phyloP scores from a whole-genome alignment of 768 basidiomycete genomes.

The Trametes sanguinea region DNA sequence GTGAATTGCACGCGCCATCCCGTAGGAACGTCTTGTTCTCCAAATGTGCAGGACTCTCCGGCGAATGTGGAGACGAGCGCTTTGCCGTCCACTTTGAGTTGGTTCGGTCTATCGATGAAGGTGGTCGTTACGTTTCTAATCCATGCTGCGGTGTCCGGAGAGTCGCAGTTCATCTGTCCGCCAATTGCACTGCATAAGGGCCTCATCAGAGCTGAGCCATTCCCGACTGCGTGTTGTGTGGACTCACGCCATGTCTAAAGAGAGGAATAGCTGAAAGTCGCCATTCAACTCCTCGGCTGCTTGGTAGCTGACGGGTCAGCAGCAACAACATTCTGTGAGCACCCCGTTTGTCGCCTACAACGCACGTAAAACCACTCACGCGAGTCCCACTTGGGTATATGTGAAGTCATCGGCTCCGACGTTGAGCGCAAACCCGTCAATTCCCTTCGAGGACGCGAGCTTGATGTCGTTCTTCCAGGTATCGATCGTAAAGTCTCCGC shows the following conservation, averaged over 20 bases:
- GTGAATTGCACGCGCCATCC: slow-evolving; percentile 49
- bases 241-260: slow-evolving; percentile 71
- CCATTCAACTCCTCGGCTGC: slow-evolving; percentile 38
- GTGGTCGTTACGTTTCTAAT: slow-evolving; percentile 48
- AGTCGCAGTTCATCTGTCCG: slow-evolving; percentile 36
- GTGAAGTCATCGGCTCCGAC: slow-evolving; percentile 58
- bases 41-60: slow-evolving; percentile 64
- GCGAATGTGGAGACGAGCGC: slow-evolving; percentile 62
- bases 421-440: slow-evolving; percentile 65
- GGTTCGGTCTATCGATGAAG: slow-evolving; percentile 52
- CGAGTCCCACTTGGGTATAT: slow-evolving; percentile 46
- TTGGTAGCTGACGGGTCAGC: slow-evolving; percentile 24
- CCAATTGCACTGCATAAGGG: slow-evolving; percentile 36
- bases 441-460: slow-evolving; percentile 49
- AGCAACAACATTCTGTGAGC: background rate
- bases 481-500: slow-evolving; percentile 46
- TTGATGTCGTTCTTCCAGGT: slow-evolving; percentile 59
- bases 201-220: background rate
- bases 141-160: slow-evolving; percentile 41
- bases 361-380: slow-evolving; percentile 34
- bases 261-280: slow-evolving; percentile 65
- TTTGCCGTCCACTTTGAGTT: slow-evolving; percentile 55
- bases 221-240: background rate
- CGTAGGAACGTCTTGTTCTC: slow-evolving; percentile 40
- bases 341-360: background rate